phyloP scores from a whole-genome alignment of 192 early-diverging fungal species.

The Coemansia sp. region DNA sequence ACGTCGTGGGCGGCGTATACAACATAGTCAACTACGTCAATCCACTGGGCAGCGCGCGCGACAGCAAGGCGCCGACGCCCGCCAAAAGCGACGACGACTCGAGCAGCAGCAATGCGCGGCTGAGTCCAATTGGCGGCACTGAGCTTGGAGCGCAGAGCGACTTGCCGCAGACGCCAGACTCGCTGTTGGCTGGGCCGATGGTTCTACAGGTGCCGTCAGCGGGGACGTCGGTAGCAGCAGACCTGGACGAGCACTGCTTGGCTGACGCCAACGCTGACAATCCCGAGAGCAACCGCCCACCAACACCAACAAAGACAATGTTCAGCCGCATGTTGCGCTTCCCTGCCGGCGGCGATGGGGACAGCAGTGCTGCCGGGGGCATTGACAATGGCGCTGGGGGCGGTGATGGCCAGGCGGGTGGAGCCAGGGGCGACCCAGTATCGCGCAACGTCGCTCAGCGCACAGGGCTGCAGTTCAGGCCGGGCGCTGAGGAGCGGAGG shows the following conservation, averaged over 20 bases:
- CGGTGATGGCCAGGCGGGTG: constrained; percentile 23
- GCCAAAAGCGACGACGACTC: constrained; percentile 4
- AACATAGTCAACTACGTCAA: constrained; percentile 53
- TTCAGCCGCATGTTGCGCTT: constrained; percentile 50
- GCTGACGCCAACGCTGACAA: constrained; percentile 57
- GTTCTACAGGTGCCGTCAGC: constrained; percentile 43
- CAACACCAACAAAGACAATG: constrained; percentile 50
- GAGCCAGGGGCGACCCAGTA: constrained; percentile 38
- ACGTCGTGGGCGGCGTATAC: constrained; percentile 51
- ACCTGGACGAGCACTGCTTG: constrained; percentile 51
- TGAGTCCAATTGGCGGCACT: neutral
- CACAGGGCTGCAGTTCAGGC: constrained; percentile 46
- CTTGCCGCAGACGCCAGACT: constrained; percentile 18
- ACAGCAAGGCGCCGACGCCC: neutral
- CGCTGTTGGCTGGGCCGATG: constrained; percentile 16
- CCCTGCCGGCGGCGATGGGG: constrained; percentile 9
- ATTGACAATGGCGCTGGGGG: constrained; percentile 6
- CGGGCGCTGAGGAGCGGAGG: constrained; percentile 50
- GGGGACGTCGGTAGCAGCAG: constrained; percentile 51
- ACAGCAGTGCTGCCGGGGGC: neutral
- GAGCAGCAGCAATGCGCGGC: constrained; percentile 1
- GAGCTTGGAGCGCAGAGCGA: neutral
- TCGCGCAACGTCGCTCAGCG: constrained; percentile 53
- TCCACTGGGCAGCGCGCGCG: constrained; percentile 28
- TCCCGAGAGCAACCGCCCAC: constrained; percentile 55